Evolutionary conservation across 2,329 filamentous ascomycete species (phyloP), one percentile per base, ranked within the genome.

Genomic region (Pseudogymnoascus sp.): DNA sequence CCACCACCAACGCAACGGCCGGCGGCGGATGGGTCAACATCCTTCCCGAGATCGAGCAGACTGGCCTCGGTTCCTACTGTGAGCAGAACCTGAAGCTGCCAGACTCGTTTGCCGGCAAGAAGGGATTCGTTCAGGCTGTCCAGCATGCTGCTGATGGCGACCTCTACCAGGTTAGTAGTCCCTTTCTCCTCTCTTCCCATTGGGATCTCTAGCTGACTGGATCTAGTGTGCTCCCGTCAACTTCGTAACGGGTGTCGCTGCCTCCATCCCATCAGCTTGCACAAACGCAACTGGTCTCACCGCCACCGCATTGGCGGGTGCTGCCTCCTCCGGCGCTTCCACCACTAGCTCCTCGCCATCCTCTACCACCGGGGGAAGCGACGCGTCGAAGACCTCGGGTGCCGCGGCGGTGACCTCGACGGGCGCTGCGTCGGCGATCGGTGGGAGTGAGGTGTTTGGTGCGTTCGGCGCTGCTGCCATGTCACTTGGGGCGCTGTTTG

Each of bases 1-100:
- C 79, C 68, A 86, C 83, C 11, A 76, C 79, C 28, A 82, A 84
- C 69, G 68, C 75, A 60, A 76, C 75, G 14, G 80, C 77, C 62
- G 69, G 71, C 51, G 75, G 76, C 23, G 80, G 79, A 69, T 71
- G 84, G 84, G 78, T 80, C 28, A 77, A 85, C 71, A 69, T 84
- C 62, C 83, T 79, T 71, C 80, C 80, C 37, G 80, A 84, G 63
- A 75, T 84, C 41, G 71, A 77, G 69, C 83, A 87, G 73, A 81
- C 73, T 63, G 83, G 83, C 14, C 73, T 81, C 2, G 84, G 84
- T 62, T 72, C 76, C 61, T 83, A 81, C 67, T 87, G 84, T 73
- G 72, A 80, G 69, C 78, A 81, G 0, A 67, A 69, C 3, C 73
- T 86, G 48, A 78, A 76, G 1, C 75, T 81, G 0, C 82, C 83